Conservation (phyloP, 202 grass and related monocot genomes). For the Zizania palustris region DNA sequence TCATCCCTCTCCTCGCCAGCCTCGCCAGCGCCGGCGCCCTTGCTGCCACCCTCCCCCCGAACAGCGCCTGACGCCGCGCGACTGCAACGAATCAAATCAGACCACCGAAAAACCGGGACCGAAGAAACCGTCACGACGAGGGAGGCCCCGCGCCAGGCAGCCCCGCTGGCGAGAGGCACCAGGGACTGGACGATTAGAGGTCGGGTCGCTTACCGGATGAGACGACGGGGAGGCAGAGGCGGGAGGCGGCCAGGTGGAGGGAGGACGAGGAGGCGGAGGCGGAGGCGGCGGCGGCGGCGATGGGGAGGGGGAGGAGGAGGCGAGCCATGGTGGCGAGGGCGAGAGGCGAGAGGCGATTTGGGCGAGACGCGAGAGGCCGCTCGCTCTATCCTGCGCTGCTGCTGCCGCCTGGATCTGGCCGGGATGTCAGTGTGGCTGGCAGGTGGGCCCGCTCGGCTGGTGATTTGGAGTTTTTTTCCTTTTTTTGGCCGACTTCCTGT, state of each 20-base stretch:
- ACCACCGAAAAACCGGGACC: background rate
- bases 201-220: constrained; percentile 38
- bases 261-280: too few relatives aligned
- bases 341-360: background rate
- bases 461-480: too few relatives aligned
- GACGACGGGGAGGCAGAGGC: constrained; percentile 41
- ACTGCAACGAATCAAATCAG: constrained; percentile 28
- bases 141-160: too few relatives aligned
- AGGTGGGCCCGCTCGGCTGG: background rate
- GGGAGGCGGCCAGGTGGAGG: constrained; percentile 48
- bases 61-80: constrained; percentile 29
- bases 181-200: background rate
- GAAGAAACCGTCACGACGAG: constrained; percentile 25
- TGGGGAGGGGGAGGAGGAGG: constrained; percentile 48
- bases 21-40: constrained; percentile 37
- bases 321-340: constrained; percentile 19
- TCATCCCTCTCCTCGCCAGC: constrained; percentile 49
- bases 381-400: constrained; percentile 26
- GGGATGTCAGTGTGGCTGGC: background rate
- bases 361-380: background rate
- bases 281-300: constrained; percentile 42
- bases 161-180: too few relatives aligned
- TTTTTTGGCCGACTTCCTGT: too few relatives aligned
- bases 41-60: constrained; percentile 17
- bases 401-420: constrained; percentile 1